A percentile compares a stretch with the other conserved stretches of the same genome.
These are phyloP conservation scores for Dacryopinax primogenitus DNA, from an alignment of 768 basidiomycete species.

Conservation along the genomic window DNA sequence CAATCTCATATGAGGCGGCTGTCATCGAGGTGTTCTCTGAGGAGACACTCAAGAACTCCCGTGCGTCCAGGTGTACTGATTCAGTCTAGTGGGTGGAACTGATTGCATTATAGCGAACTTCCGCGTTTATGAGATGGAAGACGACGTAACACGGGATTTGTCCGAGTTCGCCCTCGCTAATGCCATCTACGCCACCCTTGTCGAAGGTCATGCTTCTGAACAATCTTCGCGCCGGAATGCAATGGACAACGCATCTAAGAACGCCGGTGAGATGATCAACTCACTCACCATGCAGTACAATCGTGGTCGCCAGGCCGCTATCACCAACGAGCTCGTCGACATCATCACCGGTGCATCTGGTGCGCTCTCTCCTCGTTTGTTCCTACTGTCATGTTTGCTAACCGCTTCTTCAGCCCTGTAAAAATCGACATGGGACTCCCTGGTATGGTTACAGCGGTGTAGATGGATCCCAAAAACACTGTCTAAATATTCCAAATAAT, in stretches of 20 bases:
- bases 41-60: conserved; percentile 64
- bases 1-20: conserved; percentile 77
- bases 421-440: not conserved
- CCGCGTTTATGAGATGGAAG: conserved; percentile 95
- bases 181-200: conserved; percentile 85
- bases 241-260: conserved; percentile 99
- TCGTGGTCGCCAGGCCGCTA: conserved; percentile 94
- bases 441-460: not conserved
- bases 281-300: conserved; percentile 89
- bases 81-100: not conserved
- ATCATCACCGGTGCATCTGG: conserved; percentile 62
- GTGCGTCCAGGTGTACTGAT: conserved; percentile 35
- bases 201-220: conserved; percentile 92
- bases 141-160: conserved; percentile 85
- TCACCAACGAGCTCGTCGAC: conserved; percentile 89
- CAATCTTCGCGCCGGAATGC: conserved; percentile 89
- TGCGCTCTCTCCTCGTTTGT: not conserved
- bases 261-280: conserved; percentile 86
- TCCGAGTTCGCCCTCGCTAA: conserved; percentile 94
- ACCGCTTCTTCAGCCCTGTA: not conserved
- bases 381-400: not conserved
- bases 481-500: conserved; percentile 9
- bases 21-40: conserved; percentile 68
- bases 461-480: conserved; percentile 6
- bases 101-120: conserved; percentile 52